Conservation (phyloP, 164 flowering plant species). For the Magnolia sinica region DNA sequence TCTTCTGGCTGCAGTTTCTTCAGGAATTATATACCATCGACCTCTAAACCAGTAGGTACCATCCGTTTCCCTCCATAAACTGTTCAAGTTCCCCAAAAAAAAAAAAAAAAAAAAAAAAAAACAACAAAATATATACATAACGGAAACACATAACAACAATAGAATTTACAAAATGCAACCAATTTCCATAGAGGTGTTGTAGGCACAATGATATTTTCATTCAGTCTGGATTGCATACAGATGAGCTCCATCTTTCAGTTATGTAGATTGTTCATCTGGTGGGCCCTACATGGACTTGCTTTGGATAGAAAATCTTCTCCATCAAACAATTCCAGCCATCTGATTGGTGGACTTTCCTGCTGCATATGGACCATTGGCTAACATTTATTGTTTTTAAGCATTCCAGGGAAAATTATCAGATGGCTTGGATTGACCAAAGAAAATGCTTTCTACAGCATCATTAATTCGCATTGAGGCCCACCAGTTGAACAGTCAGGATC, state of each 20-base stretch:
- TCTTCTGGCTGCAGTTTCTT: slow-evolving; percentile 88
- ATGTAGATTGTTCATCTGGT: background rate
- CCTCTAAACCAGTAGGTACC: slow-evolving; percentile 72
- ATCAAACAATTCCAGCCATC: background rate
- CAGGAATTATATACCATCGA: slow-evolving; percentile 89
- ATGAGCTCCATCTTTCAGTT: background rate
- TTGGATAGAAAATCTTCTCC: background rate
- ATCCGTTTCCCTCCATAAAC: slow-evolving; percentile 89
- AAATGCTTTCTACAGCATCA: background rate
- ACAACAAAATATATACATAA: background rate
- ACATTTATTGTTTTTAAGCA: too few relatives aligned
- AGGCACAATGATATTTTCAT: background rate
- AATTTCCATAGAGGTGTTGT: background rate
- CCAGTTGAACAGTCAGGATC: background rate
- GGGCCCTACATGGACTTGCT: background rate
- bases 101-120: background rate
- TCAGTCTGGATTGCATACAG: background rate
- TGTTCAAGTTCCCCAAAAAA: slow-evolving; percentile 25
- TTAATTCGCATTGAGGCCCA: background rate
- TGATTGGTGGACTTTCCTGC: too few relatives aligned
- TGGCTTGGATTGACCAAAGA: background rate
- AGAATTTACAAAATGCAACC: background rate
- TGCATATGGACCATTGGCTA: background rate
- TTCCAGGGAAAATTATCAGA: background rate
- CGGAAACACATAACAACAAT: background rate